Conservation (phyloP, 202 grass and related monocot genomes). For the Zoysia matrella region DNA sequence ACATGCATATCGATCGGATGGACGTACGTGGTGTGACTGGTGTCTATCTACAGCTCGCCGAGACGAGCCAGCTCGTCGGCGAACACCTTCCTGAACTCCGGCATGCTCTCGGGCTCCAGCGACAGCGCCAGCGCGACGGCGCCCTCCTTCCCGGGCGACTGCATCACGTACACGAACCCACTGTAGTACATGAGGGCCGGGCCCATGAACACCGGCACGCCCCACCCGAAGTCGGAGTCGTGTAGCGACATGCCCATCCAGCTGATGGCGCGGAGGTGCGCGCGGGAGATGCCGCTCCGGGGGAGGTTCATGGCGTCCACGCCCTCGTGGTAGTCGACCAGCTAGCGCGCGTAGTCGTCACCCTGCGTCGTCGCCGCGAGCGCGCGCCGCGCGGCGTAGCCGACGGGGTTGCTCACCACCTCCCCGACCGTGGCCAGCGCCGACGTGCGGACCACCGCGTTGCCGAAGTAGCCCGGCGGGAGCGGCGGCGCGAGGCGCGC, state of each 20-base stretch:
- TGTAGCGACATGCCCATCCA: constrained; percentile 61
- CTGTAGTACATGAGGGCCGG: constrained; percentile 53
- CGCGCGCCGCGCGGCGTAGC: constrained; percentile 13
- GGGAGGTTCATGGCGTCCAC: constrained; percentile 41
- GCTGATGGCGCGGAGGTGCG: constrained; percentile 51
- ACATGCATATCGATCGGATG: not conserved
- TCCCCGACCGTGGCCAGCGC: constrained; percentile 29
- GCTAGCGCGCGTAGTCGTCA: constrained; percentile 48
- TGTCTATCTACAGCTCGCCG: not conserved
- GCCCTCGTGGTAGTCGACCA: constrained; percentile 53
- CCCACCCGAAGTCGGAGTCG: constrained; percentile 65
- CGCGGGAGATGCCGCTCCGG: constrained; percentile 28
- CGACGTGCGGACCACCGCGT: constrained; percentile 55
- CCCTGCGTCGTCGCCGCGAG: constrained; percentile 30
- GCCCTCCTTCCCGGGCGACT: constrained; percentile 39
- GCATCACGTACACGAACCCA: constrained; percentile 59
- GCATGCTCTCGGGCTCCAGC: constrained; percentile 52
- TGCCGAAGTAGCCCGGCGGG: constrained; percentile 51
- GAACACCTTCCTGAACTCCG: constrained; percentile 52
- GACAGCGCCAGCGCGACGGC: constrained; percentile 40
- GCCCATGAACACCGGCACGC: constrained; percentile 57
- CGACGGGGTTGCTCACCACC: constrained; percentile 34
- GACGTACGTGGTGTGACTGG: not conserved
- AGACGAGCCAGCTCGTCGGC: constrained; percentile 3
- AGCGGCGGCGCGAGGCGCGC: constrained; percentile 54